Percentiles rank a stretch among this genome's conserved stretches.
Evolutionary conservation across 176 grass and related monocot species (phyloP).

Genomic region (Oryza officinalis): DNA sequence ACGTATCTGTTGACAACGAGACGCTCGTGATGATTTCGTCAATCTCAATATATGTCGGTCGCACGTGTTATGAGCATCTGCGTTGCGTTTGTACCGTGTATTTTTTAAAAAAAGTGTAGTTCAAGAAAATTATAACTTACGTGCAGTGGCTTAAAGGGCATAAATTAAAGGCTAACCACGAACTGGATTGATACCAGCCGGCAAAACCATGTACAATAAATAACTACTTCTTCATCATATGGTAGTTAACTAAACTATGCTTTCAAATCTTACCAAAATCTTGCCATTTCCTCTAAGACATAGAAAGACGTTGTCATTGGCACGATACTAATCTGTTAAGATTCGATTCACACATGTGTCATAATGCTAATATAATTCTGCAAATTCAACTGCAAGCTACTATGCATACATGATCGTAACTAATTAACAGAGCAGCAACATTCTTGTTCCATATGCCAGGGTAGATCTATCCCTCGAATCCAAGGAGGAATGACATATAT

Average conservation of each 20-base stretch:
- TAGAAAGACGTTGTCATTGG: background rate
- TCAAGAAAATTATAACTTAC: background rate
- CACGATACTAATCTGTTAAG: constrained; percentile 5
- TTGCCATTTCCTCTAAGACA: background rate
- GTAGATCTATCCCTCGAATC: too few relatives aligned
- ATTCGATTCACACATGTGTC: background rate
- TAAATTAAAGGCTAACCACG: constrained; percentile 5
- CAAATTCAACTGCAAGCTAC: background rate
- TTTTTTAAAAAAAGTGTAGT: too few relatives aligned
- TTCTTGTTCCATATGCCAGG: background rate
- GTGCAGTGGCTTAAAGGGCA: background rate
- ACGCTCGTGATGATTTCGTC: too few relatives aligned
- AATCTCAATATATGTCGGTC: too few relatives aligned
- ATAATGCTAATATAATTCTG: background rate
- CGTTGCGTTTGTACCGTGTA: too few relatives aligned
- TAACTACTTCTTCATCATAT: background rate
- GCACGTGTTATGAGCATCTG: too few relatives aligned
- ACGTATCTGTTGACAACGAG: too few relatives aligned
- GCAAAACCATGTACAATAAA: constrained; percentile 34
- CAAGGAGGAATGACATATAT: too few relatives aligned
- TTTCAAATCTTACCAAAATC: constrained; percentile 19
- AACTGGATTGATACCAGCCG: background rate
- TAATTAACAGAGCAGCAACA: background rate
- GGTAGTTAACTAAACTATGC: constrained; percentile 16
- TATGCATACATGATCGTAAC: background rate